Evolutionary conservation across 2,329 filamentous ascomycete species (phyloP).

Genomic region (Ustulina deusta): DNA sequence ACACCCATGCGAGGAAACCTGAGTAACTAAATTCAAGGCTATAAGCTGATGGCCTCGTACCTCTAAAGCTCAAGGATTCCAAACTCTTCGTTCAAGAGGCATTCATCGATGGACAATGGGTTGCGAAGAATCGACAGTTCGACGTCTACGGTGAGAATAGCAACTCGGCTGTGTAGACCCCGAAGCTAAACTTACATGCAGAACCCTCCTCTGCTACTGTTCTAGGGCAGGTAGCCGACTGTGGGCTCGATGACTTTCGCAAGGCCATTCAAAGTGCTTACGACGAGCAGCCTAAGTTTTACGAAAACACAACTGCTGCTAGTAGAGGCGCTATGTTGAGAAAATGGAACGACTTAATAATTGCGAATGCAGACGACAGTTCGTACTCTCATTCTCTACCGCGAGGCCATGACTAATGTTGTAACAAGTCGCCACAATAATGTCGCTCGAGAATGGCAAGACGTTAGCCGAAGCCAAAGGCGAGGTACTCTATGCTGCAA

Average conservation of each 20-base stretch:
- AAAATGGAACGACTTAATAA: slow-evolving; percentile 21
- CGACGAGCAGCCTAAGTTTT: slow-evolving; percentile 4
- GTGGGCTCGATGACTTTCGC: slow-evolving; percentile 3
- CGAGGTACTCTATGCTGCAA: slow-evolving; percentile 68
- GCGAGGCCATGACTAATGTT: slow-evolving; percentile 50
- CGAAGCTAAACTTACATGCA: background rate
- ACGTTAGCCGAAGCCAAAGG: slow-evolving; percentile 70
- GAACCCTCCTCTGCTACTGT: slow-evolving; percentile 5
- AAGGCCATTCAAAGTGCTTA: slow-evolving; percentile 6
- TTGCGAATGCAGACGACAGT: slow-evolving; percentile 22
- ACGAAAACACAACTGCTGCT: background rate
- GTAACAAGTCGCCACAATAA: slow-evolving; percentile 55
- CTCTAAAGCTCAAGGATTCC: background rate
- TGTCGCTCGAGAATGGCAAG: slow-evolving; percentile 79
- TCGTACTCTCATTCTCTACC: background rate
- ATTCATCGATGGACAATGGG: slow-evolving; percentile 4
- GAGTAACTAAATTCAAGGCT: background rate
- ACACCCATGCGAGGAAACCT: background rate
- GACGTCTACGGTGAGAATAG: background rate
- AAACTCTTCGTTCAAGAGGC: slow-evolving; percentile 2
- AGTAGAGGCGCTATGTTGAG: slow-evolving; percentile 10
- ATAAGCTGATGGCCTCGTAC: background rate
- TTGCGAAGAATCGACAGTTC: background rate
- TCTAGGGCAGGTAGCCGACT: slow-evolving; percentile 7
- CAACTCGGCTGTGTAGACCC: background rate